These are phyloP conservation scores for Cordyceps cicadae DNA, from an alignment of 2,329 filamentous ascomycete genomes.

Conservation along the genomic window DNA sequence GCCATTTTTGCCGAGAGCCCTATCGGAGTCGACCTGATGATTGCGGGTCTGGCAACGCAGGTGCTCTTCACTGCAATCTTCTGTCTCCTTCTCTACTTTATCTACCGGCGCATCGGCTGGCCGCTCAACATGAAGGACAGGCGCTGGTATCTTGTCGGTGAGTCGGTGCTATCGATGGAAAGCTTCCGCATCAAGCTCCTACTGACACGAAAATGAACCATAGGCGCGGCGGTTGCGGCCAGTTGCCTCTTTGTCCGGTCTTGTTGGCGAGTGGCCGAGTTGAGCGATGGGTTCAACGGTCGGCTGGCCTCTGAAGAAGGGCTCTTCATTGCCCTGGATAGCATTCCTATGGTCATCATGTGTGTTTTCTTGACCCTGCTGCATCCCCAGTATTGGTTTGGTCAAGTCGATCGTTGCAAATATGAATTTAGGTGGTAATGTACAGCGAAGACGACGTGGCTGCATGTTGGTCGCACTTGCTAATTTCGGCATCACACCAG, in stretches of 20 bases:
- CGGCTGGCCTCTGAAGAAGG: conserved; percentile 14
- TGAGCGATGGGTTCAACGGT: conserved; percentile 16
- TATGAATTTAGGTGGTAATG: no score
- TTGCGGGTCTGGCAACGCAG: conserved; percentile 15
- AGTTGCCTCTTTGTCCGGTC: conserved; percentile 15
- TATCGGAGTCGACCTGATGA: conserved; percentile 17
- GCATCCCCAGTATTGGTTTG: conserved; percentile 5
- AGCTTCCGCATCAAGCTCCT: not conserved
- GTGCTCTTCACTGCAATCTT: conserved; percentile 16
- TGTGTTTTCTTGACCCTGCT: conserved; percentile 9
- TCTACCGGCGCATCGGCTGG: conserved; percentile 6
- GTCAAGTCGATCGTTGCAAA: not conserved
- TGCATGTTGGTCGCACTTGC: not conserved
- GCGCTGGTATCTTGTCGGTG: conserved; percentile 9
- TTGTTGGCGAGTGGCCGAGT: conserved; percentile 15
- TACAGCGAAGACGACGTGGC: no score
- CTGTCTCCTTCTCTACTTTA: conserved; percentile 7
- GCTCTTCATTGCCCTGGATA: conserved; percentile 15
- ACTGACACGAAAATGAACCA: not conserved
- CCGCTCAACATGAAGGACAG: not conserved
- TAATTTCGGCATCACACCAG: no score
- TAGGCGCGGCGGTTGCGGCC: conserved; percentile 9
- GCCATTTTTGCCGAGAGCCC: conserved; percentile 15
- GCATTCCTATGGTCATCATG: conserved; percentile 14
- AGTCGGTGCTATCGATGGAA: not conserved